Evolutionary conservation across 2,329 filamentous ascomycete species (phyloP).

Genomic region (Emergomyces pasteurianus): DNA sequence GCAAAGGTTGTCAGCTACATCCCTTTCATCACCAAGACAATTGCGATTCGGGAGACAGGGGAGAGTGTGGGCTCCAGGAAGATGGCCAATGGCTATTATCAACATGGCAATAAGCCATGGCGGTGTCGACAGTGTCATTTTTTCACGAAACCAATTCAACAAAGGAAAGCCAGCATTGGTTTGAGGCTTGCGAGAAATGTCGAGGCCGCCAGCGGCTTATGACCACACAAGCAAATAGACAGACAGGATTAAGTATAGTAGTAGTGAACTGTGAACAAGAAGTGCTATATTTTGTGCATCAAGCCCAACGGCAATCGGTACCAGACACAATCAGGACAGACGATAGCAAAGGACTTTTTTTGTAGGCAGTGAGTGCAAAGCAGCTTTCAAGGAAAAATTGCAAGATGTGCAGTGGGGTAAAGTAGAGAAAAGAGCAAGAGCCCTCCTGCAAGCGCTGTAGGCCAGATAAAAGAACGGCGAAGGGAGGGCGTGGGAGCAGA

Average conservation of each 20-base stretch:
- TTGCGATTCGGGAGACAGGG: slow-evolving; percentile 1
- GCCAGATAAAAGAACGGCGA: background rate
- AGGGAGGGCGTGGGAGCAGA: background rate
- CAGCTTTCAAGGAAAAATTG: background rate
- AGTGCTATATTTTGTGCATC: no score
- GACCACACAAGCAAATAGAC: background rate
- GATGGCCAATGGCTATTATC: slow-evolving; percentile 1
- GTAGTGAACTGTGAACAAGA: no score
- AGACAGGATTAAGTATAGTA: background rate
- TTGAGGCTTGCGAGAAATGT: background rate
- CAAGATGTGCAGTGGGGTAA: no score
- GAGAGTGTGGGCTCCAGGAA: background rate
- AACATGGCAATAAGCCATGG: background rate
- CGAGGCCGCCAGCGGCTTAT: background rate
- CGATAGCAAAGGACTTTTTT: background rate
- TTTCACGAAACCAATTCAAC: background rate
- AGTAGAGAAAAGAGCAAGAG: background rate
- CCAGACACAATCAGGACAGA: background rate
- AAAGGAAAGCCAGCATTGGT: background rate
- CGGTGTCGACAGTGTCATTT: background rate
- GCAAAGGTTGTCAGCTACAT: background rate
- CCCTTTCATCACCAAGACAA: background rate
- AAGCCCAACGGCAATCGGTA: no score
- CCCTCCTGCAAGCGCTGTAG: no score
- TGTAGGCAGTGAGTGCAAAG: background rate